Conservation (phyloP, 2,329 filamentous ascomycete species). For the Neonectria coccinea region DNA sequence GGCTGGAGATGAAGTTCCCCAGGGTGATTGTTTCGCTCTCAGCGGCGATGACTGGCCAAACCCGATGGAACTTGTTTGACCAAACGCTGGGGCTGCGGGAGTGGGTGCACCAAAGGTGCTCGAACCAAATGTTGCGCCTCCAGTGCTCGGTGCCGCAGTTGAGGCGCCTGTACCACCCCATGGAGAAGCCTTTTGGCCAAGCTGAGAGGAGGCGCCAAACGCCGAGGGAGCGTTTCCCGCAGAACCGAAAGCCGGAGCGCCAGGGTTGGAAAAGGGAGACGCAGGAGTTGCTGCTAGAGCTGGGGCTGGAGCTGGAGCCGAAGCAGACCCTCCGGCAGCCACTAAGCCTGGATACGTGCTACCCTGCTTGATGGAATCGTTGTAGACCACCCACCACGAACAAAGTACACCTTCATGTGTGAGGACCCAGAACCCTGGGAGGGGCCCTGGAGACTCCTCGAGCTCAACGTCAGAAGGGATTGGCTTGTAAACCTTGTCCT, state of each 20-base stretch:
- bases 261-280: conserved; percentile 47
- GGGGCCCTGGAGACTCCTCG: conserved; percentile 79
- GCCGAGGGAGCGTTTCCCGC: conserved; percentile 53
- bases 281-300: conserved; percentile 47
- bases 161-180: conserved; percentile 58
- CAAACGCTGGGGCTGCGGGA: conserved; percentile 60
- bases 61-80: conserved; percentile 59
- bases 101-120: conserved; percentile 57
- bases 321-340: conserved; percentile 54
- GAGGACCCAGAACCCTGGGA: conserved; percentile 86
- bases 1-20: conserved; percentile 53
- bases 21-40: conserved; percentile 65
- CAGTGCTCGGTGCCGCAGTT: conserved; percentile 46
- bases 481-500: conserved; percentile 81
- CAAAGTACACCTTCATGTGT: conserved; percentile 90
- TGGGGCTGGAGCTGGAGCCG: conserved; percentile 46
- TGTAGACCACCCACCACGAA: conserved; percentile 93
- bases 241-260: conserved; percentile 57
- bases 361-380: conserved; percentile 82
- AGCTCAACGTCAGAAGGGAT: conserved; percentile 82
- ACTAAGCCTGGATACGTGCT: conserved; percentile 79
- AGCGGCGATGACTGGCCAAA: conserved; percentile 66
- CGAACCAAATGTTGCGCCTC: conserved; percentile 58
- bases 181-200: conserved; percentile 64
- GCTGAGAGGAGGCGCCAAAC: conserved; percentile 60